Evolutionary conservation across 768 basidiomycete genomes (phyloP), one percentile per base, ranked within the genome.

Genomic region (Serendipita sp.): DNA sequence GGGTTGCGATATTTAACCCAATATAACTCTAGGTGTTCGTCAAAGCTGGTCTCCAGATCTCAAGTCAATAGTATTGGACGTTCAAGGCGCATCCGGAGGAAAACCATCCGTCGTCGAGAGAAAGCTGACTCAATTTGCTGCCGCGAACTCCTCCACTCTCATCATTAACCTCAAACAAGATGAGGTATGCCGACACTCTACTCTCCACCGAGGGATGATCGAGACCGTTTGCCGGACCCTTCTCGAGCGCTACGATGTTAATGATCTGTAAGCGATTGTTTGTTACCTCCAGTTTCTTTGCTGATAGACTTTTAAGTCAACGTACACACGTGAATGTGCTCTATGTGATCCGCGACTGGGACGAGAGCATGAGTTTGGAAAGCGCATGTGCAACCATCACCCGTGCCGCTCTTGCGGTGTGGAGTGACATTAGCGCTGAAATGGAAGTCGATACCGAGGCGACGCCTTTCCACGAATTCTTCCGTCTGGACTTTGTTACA

Each of bases 281-380:
- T n/a, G 7, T 20, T 48, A n/a, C 5, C 7, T 38, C 5, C 14
- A 38, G 38, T 14, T 7, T 14, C 38, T 14, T 38, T 38, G 7
- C 14, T 14, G 14, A 7, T 48, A 42, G 42, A 42, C n/a, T n/a
- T 48, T 38, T 9, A 9, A 50, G 45, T n/a, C 53, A 33, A 30
- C 53, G 53, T 26, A 58, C 24, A n/a, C 20, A 11, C 53, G 33
- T 34, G 26, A 58, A n/a, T 11, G 17, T 58, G 11, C 53, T 58
- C 53, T 58, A 34, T 34, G 53, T 58, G 9, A 58, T 58, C 31
- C 53, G 53, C 4, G 53, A 58, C 28, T 58, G 53, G 53, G 53
- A 58, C n/a, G 53, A 34, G 30, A 30, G 5, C 26, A 28, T 31
- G 9, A n/a, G 9, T 26, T 1, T 26, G 1, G 53, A 58, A n/a